A percentile compares a stretch with the other conserved stretches of the same genome.
These are phyloP conservation scores for Penicillium antarcticum DNA, from an alignment of 495 filamentous ascomycete genomes.

Conservation along the genomic window DNA sequence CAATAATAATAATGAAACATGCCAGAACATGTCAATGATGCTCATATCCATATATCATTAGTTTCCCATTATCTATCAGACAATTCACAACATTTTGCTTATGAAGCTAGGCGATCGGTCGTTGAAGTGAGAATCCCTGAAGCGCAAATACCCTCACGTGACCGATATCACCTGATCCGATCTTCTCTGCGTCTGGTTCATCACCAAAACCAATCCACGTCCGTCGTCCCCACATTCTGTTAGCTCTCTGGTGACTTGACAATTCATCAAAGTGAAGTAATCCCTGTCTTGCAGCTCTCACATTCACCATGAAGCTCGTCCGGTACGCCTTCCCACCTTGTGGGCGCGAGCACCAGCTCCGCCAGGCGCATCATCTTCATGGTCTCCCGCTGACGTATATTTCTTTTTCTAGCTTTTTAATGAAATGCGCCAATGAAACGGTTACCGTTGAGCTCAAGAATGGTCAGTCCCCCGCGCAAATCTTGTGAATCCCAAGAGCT, in stretches of 20 bases:
- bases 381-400: slow-evolving; percentile 12
- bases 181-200: slow-evolving; percentile 8
- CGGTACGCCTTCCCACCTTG: slow-evolving; percentile 61
- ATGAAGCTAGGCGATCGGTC: too few species aligned
- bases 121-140: too few species aligned
- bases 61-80: too few species aligned
- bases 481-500: not conserved
- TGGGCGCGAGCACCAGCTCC: slow-evolving; percentile 2
- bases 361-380: slow-evolving; percentile 8
- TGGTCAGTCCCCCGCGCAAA: slow-evolving; percentile 51
- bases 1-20: too few species aligned
- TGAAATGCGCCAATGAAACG: slow-evolving; percentile 98
- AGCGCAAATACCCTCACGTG: not conserved
- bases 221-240: not conserved
- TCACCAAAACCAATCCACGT: slow-evolving; percentile 6
- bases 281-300: not conserved
- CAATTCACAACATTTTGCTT: too few species aligned
- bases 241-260: slow-evolving; percentile 1
- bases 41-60: too few species aligned
- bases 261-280: not conserved
- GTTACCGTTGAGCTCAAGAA: slow-evolving; percentile 98
- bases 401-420: slow-evolving; percentile 70
- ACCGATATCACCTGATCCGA: not conserved
- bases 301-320: slow-evolving; percentile 89
- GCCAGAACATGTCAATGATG: too few species aligned